Percentiles rank a stretch among this genome's conserved stretches.
Evolutionary conservation across 129 eudicot genomes (phyloP).

Genomic region (Centaurea solstitialis): DNA sequence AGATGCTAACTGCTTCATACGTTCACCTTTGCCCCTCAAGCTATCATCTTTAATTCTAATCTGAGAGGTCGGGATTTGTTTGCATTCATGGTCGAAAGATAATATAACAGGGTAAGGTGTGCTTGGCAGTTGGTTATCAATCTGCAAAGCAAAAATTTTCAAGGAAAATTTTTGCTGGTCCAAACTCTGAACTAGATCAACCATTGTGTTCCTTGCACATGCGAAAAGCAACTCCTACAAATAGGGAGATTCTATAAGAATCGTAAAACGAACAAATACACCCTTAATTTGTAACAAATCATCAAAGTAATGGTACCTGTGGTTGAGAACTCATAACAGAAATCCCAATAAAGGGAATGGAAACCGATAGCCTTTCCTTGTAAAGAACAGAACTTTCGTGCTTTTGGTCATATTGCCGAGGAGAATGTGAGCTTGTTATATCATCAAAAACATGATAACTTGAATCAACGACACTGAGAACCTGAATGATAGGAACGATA

Average conservation of each 20-base stretch:
- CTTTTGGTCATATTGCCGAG: constrained; percentile 33
- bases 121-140: constrained; percentile 80
- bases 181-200: constrained; percentile 71
- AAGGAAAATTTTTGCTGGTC: constrained; percentile 73
- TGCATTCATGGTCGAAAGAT: constrained; percentile 70
- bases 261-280: not conserved
- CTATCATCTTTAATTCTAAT: constrained; percentile 47
- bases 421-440: constrained; percentile 43
- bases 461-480: constrained; percentile 89
- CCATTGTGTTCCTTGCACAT: constrained; percentile 61
- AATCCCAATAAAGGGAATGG: constrained; percentile 83
- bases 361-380: constrained; percentile 66
- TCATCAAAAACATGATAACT: constrained; percentile 71
- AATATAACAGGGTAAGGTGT: constrained; percentile 92
- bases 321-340: constrained; percentile 85
- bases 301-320: constrained; percentile 51
- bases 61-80: constrained; percentile 40
- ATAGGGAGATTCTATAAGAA: constrained; percentile 10
- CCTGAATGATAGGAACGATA: constrained; percentile 47
- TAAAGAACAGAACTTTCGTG: constrained; percentile 44
- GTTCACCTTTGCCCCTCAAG: constrained; percentile 38
- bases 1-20: constrained; percentile 35
- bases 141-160: constrained; percentile 71
- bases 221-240: constrained; percentile 88
- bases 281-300: not conserved